Percentiles rank a stretch among this genome's conserved stretches.
Conservation (phyloP, 306 rosid species). For the Vicia sativa region DNA sequence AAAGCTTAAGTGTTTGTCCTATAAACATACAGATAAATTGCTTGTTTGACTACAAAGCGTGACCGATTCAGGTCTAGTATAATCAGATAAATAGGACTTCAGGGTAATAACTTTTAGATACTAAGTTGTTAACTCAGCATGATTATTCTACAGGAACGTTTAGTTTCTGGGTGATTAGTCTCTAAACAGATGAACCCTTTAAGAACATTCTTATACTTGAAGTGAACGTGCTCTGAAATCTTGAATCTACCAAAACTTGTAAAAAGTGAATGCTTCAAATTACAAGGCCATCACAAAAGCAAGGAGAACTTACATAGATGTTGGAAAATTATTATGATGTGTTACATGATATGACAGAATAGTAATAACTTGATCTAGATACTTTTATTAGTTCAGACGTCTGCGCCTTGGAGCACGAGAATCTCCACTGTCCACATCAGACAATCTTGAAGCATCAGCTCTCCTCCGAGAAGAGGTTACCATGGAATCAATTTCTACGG, state of each 20-base stretch:
- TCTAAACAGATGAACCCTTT: conserved; percentile 12
- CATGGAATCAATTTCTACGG: conserved; percentile 85
- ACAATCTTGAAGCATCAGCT: conserved; percentile 68
- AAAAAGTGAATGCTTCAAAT: conserved; percentile 43
- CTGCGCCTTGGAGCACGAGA: conserved; percentile 88
- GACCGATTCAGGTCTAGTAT: background rate
- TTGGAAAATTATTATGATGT: conserved; percentile 43
- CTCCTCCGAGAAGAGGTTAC: conserved; percentile 94
- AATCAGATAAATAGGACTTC: background rate
- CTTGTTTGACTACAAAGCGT: conserved; percentile 1
- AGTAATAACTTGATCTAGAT: conserved; percentile 43
- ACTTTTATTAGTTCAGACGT: conserved; percentile 61
- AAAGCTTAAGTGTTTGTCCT: background rate
- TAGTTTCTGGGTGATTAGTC: conserved; percentile 26
- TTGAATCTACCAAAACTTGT: conserved; percentile 37
- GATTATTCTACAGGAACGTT: conserved; percentile 27
- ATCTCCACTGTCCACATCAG: conserved; percentile 93
- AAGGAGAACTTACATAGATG: conserved; percentile 56
- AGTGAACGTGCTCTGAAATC: conserved; percentile 35
- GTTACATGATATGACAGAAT: conserved; percentile 43
- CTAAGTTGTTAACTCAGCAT: conserved; percentile 11
- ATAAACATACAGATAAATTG: conserved; percentile 9
- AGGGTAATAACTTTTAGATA: conserved; percentile 13
- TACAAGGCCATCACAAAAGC: conserved; percentile 42
- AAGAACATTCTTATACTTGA: conserved; percentile 25